A percentile compares a stretch with the other conserved stretches of the same genome.
phyloP scores from a whole-genome alignment of 768 basidiomycete species.

The Trametes maxima region DNA sequence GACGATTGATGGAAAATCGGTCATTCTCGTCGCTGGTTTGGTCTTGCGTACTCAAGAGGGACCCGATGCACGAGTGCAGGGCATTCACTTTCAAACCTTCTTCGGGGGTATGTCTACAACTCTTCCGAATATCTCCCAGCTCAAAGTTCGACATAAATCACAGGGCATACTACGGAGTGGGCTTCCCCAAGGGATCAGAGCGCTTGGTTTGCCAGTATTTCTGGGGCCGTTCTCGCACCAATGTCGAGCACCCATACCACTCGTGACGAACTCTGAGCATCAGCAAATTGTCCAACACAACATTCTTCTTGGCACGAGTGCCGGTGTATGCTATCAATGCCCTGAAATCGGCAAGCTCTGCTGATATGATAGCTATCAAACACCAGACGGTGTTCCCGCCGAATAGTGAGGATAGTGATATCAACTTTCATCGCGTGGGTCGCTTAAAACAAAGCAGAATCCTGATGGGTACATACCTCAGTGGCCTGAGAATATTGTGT shows the following conservation, averaged over 20 bases:
- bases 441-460: too few relatives aligned
- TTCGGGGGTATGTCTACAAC: conserved; percentile 58
- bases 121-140: not conserved
- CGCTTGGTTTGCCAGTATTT: conserved; percentile 63
- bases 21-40: conserved; percentile 53
- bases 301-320: too few relatives aligned
- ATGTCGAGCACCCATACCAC: not conserved
- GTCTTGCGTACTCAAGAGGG: conserved; percentile 42
- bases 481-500: too few relatives aligned
- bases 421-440: too few relatives aligned
- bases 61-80: conserved; percentile 53
- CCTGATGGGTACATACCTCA: too few relatives aligned
- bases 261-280: conserved; percentile 16
- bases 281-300: too few relatives aligned
- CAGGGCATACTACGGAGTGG: conserved; percentile 61
- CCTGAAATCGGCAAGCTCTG: too few relatives aligned
- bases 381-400: too few relatives aligned
- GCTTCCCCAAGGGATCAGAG: conserved; percentile 60
- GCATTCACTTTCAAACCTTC: conserved; percentile 78
- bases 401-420: too few relatives aligned
- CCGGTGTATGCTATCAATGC: too few relatives aligned
- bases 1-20: conserved; percentile 61
- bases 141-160: conserved; percentile 45
- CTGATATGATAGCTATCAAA: too few relatives aligned
- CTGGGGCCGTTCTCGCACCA: conserved; percentile 41